A percentile compares a stretch with the other conserved stretches of the same genome.
Evolutionary conservation across 768 basidiomycete genomes (phyloP).

Genomic region (Auricularia sp.): DNA sequence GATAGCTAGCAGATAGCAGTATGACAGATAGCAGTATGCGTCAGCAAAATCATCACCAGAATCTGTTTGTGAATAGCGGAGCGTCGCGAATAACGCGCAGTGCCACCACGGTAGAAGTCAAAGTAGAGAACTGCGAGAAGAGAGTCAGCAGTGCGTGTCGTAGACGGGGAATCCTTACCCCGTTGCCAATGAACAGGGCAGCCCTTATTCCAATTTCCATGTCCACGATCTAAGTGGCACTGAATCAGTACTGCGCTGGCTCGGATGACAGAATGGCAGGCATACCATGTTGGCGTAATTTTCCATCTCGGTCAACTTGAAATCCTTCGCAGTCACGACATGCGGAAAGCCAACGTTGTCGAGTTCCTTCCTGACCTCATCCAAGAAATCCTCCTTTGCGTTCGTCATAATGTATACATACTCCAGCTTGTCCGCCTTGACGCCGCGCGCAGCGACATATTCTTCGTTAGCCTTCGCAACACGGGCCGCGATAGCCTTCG

Average conservation of each 20-base stretch:
- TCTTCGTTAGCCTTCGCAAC: constrained; percentile 28
- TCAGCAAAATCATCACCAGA: background rate
- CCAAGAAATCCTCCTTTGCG: constrained; percentile 39
- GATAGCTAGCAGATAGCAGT: too few species aligned
- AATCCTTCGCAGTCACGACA: background rate
- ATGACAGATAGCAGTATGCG: too few species aligned
- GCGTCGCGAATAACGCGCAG: background rate
- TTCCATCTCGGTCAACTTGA: background rate
- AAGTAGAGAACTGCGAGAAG: constrained; percentile 4
- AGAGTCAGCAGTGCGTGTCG: too few species aligned
- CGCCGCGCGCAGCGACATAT: constrained; percentile 11
- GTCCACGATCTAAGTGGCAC: constrained; percentile 40
- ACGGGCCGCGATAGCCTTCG: constrained; percentile 37
- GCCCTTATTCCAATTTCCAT: constrained; percentile 59
- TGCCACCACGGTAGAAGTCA: background rate
- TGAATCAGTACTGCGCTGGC: too few species aligned
- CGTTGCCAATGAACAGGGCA: constrained; percentile 60
- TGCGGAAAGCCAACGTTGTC: background rate
- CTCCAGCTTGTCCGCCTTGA: constrained; percentile 21
- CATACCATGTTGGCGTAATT: background rate
- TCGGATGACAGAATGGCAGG: background rate
- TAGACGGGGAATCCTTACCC: constrained; percentile 12
- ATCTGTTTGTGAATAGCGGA: background rate
- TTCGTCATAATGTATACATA: constrained; percentile 59
- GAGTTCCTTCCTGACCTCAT: constrained; percentile 12